Evolutionary conservation across 2,329 filamentous ascomycete species (phyloP), one percentile per base, ranked within the genome.

Genomic region (Ciborinia camelliae): DNA sequence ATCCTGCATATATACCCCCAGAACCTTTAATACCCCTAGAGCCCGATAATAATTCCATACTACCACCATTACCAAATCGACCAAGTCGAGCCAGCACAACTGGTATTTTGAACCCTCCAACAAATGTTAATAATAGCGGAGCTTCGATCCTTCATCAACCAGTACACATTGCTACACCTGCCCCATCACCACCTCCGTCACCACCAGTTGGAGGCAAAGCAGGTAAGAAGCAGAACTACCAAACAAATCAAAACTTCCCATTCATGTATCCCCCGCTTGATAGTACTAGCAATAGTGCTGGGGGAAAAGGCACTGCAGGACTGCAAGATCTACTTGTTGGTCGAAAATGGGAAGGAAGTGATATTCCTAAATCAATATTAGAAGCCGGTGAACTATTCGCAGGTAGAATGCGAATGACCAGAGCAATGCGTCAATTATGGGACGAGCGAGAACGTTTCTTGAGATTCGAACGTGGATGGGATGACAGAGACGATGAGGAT

Each of bases 141-240:
- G 81, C 85, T 10, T 97, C 93, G 0, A 98, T 99, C 72, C 83
- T 99, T 32, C 88, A 98, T 75, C 94, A 98, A 73, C 92, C 95
- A 7, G 94, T 99, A 7, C 95, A 99, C 76, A 99, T 99, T 71
- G 95, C 95, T n/a, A 99, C 95, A 1, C 95, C 95, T 0, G 94
- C 93, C 0, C 95, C 95, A 1, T 99, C 95, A 0, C 95, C 95
- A 30, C 95, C 95, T 0, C 95, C 95, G 0, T 97, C 94, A 1
- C 95, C 95, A 0, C 84, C 81, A 12, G 89, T 89, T 41, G 93
- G 92, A 32, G 92, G 92, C 0, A 99, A 98, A 76, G 91, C 90
- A 61, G 93, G 90, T 0, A 99, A 99, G 81, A 99, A 99, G 75
- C 95, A 99, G 74, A 99, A 98, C 71, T 99, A 99, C 73, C 95